Evolutionary conservation across 805 yeast species (phyloP).

Genomic region (Debaryomyces tyrocola): DNA sequence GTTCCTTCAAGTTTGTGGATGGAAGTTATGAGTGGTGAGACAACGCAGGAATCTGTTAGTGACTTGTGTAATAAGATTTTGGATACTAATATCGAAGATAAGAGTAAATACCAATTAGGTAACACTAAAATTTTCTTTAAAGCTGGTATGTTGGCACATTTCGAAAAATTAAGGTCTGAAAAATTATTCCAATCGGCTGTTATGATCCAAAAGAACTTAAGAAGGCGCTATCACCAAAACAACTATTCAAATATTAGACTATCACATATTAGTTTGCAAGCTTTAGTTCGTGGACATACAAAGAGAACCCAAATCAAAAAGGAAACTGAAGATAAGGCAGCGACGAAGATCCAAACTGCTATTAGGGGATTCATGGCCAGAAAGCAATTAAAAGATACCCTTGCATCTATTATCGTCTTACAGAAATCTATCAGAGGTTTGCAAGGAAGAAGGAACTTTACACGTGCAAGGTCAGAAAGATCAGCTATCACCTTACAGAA

Average conservation of each 20-base stretch:
- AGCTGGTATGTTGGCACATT: conserved; percentile 92
- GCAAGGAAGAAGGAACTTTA: conserved; percentile 52
- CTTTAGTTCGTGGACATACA: conserved; percentile 61
- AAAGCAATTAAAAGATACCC: conserved; percentile 30
- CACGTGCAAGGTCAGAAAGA: conserved; percentile 49
- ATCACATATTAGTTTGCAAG: conserved; percentile 59
- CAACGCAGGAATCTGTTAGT: conserved; percentile 56
- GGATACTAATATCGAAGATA: conserved; percentile 60
- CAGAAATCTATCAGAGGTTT: conserved; percentile 54
- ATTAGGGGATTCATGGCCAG: conserved; percentile 57
- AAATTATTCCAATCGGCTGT: conserved; percentile 78
- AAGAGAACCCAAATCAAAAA: conserved; percentile 55
- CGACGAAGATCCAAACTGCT: conserved; percentile 67
- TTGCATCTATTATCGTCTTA: conserved; percentile 38
- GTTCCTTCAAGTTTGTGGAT: conserved; percentile 72
- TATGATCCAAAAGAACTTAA: conserved; percentile 79
- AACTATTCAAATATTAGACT: conserved; percentile 53
- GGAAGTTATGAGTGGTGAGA: conserved; percentile 50
- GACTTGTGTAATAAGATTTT: conserved; percentile 71
- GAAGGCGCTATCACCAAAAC: conserved; percentile 62
- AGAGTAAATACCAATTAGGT: conserved; percentile 81
- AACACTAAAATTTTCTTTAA: conserved; percentile 91
- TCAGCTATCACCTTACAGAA: conserved; percentile 78
- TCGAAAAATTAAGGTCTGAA: conserved; percentile 82
- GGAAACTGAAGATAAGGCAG: conserved; percentile 61